Conservation (phyloP, 108 stramenopile species). For the Aureococcus anophagefferens region DNA sequence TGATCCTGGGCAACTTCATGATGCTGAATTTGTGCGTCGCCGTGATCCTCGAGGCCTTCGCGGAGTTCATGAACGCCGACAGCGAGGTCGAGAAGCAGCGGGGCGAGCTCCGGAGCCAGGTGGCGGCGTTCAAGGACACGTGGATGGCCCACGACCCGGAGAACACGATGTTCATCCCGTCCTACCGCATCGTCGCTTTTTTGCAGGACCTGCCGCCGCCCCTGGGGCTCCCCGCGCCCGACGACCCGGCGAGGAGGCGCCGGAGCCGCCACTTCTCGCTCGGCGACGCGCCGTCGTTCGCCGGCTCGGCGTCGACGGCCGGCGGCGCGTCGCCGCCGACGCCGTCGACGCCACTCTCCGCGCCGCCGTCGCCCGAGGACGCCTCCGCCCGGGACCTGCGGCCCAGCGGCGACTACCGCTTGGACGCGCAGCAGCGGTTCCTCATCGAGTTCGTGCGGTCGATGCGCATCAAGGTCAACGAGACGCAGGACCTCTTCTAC, state of each 20-base stretch:
- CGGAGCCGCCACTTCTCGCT: too few species aligned
- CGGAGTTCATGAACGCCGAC: not conserved
- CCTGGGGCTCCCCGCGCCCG: not conserved
- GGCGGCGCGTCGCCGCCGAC: too few species aligned
- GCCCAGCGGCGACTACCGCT: too few species aligned
- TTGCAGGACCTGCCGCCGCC: too few species aligned
- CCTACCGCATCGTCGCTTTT: too few species aligned
- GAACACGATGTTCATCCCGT: constrained; percentile 6
- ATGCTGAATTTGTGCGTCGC: constrained; percentile 19
- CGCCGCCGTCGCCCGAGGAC: too few species aligned
- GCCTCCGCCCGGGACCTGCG: too few species aligned
- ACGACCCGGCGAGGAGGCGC: too few species aligned
- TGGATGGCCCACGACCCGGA: constrained; percentile 4
- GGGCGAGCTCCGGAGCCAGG: constrained; percentile 1
- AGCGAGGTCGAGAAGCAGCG: not conserved
- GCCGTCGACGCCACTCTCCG: too few species aligned
- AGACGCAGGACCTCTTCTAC: constrained; percentile 2
- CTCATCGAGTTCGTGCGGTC: not conserved
- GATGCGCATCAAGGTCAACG: constrained; percentile 6
- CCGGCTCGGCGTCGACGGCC: too few species aligned
- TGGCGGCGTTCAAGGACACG: constrained; percentile 16
- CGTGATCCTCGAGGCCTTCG: constrained; percentile 22
- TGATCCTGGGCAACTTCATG: constrained; percentile 11
- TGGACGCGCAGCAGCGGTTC: too few species aligned
- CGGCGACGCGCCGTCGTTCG: too few species aligned